Conservation (phyloP, 306 rosid species). For the Spatholobus suberectus region DNA sequence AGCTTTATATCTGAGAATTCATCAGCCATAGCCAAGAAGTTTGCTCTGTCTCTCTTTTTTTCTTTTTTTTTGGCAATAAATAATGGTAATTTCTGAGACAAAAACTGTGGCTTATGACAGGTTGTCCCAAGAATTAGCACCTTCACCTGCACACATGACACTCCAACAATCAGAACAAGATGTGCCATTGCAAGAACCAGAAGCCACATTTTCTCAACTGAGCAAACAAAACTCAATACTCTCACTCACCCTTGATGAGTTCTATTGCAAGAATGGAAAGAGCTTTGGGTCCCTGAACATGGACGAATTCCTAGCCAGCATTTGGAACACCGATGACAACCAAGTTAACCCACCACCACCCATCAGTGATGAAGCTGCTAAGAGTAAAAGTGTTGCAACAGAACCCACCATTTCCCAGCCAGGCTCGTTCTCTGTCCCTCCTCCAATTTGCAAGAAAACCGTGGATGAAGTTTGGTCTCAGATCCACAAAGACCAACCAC, state of each 20-base stretch:
- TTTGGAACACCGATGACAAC: slow-evolving; percentile 62
- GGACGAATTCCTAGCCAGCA: slow-evolving; percentile 76
- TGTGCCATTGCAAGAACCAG: slow-evolving; percentile 40
- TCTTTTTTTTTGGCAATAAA: neutral
- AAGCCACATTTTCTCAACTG: slow-evolving; percentile 14
- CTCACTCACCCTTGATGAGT: slow-evolving; percentile 62
- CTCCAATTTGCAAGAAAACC: slow-evolving; percentile 71
- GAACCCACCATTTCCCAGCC: slow-evolving; percentile 34
- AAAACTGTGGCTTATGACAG: neutral
- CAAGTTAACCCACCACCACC: slow-evolving; percentile 28
- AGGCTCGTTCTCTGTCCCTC: slow-evolving; percentile 49
- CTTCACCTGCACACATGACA: slow-evolving; percentile 20
- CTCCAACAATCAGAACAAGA: slow-evolving; percentile 34
- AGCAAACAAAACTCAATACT: slow-evolving; percentile 52
- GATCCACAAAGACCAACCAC: slow-evolving; percentile 52
- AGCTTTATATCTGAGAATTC: neutral
- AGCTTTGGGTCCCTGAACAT: slow-evolving; percentile 68
- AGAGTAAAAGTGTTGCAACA: slow-evolving; percentile 23
- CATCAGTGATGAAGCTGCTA: slow-evolving; percentile 19
- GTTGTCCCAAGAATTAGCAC: neutral
- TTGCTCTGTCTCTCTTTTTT: neutral
- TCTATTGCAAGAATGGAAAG: slow-evolving; percentile 62
- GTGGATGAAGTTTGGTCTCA: slow-evolving; percentile 76
- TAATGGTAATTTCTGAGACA: slow-evolving; percentile 29
- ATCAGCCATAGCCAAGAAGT: neutral